phyloP scores from a whole-genome alignment of 2,329 filamentous ascomycete species.

The Dactylellina sp. region DNA sequence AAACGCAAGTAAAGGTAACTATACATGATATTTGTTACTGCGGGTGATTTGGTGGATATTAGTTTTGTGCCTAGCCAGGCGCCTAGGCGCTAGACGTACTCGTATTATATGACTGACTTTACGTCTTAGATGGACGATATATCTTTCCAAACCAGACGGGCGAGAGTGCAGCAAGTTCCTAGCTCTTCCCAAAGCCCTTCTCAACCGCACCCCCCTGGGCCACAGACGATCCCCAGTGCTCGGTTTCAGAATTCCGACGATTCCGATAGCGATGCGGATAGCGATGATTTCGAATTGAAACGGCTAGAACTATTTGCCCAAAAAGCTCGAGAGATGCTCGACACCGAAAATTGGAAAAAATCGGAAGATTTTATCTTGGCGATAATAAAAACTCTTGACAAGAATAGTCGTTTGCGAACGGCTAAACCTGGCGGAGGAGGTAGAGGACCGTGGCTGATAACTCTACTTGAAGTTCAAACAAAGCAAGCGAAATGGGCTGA shows the following conservation, averaged over 20 bases:
- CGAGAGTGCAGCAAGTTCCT: no score
- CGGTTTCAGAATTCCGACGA: neutral
- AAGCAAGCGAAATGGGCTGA: conserved; percentile 3
- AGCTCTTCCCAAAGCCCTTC: no score
- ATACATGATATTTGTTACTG: neutral
- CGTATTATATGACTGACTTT: no score
- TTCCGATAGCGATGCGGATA: neutral
- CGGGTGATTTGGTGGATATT: neutral
- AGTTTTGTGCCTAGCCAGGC: no score
- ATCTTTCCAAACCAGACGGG: neutral
- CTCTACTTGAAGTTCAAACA: neutral
- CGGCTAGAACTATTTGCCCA: neutral
- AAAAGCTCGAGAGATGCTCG: neutral
- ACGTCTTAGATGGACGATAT: neutral
- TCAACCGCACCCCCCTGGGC: no score
- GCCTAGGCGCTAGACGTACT: no score
- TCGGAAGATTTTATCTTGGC: conserved; percentile 1
- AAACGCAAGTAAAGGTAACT: conserved; percentile 1
- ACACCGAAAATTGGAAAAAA: neutral
- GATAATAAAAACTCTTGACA: neutral
- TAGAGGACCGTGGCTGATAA: neutral
- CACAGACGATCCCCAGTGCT: neutral
- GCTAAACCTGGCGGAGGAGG: neutral
- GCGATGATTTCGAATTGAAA: neutral
- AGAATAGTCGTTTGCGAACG: neutral